Evolutionary conservation across 78 protist genomes (phyloP).

Genomic region (Capsaspora owczarzaki): DNA sequence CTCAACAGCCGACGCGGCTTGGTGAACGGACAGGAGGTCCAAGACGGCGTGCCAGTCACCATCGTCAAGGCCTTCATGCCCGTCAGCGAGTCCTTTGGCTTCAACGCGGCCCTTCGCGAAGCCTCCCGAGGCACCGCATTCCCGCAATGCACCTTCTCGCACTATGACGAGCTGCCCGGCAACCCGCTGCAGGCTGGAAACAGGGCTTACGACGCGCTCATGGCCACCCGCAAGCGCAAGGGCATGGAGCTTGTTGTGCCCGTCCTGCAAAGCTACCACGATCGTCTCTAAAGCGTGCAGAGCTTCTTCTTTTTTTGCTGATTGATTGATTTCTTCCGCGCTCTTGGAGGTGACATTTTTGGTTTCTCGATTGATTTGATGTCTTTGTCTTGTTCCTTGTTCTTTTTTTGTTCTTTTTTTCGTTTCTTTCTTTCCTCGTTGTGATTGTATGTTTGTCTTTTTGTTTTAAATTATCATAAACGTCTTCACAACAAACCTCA

Average conservation of each 20-base stretch:
- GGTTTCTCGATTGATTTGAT: no score
- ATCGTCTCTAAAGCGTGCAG: neutral
- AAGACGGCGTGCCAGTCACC: no score
- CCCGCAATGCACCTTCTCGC: slow-evolving; percentile 78
- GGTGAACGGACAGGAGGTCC: neutral
- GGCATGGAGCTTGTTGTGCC: slow-evolving; percentile 21
- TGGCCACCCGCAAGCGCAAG: slow-evolving; percentile 58
- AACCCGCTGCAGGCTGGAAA: slow-evolving; percentile 31
- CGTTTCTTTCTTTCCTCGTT: no score
- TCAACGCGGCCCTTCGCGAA: slow-evolving; percentile 65
- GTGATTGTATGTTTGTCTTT: no score
- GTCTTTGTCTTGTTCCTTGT: no score
- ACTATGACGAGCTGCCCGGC: slow-evolving; percentile 61
- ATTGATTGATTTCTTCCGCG: neutral
- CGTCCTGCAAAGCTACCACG: neutral
- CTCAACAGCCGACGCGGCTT: neutral
- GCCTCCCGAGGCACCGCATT: slow-evolving; percentile 89
- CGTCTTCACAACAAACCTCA: no score
- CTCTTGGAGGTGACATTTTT: no score
- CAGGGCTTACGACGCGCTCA: slow-evolving; percentile 10
- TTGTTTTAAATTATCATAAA: no score
- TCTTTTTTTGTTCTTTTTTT: no score
- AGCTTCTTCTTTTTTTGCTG: neutral
- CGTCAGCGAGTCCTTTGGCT: slow-evolving; percentile 85
- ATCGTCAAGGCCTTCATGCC: slow-evolving; percentile 75